Evolutionary conservation across 2,329 filamentous ascomycete genomes (phyloP), one percentile per base, ranked within the genome.

Genomic region (Aspergillus glaucus): DNA sequence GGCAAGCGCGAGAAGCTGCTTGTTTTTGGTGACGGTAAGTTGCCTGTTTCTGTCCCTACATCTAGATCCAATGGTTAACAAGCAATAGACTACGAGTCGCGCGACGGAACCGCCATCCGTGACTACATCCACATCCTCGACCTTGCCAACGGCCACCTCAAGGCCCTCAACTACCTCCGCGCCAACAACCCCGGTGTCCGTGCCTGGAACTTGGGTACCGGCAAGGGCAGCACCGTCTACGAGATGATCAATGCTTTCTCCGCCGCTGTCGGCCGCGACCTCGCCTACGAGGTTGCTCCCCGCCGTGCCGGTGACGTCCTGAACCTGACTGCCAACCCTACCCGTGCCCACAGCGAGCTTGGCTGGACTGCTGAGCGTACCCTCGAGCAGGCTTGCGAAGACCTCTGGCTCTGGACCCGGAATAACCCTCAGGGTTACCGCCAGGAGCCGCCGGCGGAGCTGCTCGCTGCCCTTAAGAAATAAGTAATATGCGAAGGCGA

Each of bases 201-300:
- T 68, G 91, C 90, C 49, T 98, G 92, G 92, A 98, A 98, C 74
- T 71, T 98, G 58, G 94, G 94, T 50, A 95, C 91, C 0, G 93
- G 93, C 53, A 88, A 86, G 60, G 93, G 93, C 59, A 94, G 87
- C 72, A 98, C 93, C 19, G 93, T 98, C 49, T 93, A 91, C 66
- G 91, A 98, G 69, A 98, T 98, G 77, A 85, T 98, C 80, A 88
- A 92, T 59, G 91, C 93, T 47, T 98, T 98, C 76, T 87, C 84
- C 73, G 73, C 81, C 45, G 89, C 88, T 15, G 91, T 96, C 19
- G 93, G 93, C 53, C 86, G 84, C 45, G 83, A 93, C 49, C 79
- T 98, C 22, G 80, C 86, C 34, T 97, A 97, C 74, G 79, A 96
- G 67, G 86, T 97, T 50, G 87, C 86, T 7, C 83, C 79, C 37